A percentile compares a stretch with the other conserved stretches of the same genome.
Conservation (phyloP, 2,329 filamentous ascomycete genomes). For the Metarhizium robertsii region DNA sequence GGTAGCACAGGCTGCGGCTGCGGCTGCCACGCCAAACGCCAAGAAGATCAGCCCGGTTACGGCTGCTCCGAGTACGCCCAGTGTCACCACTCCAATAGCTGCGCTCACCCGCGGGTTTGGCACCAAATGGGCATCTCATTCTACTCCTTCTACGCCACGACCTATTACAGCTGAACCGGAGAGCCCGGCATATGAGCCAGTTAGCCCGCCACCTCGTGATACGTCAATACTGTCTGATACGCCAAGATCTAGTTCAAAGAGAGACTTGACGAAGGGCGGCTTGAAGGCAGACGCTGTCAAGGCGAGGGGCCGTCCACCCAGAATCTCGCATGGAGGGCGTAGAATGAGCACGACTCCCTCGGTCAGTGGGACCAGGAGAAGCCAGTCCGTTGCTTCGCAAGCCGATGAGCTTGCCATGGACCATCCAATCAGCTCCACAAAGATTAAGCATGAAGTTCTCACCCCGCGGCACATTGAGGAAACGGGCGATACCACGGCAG, state of each 20-base stretch:
- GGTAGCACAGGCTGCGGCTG: constrained; percentile 13
- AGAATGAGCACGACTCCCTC: constrained; percentile 27
- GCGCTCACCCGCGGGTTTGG: constrained; percentile 30
- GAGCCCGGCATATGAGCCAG: constrained; percentile 48
- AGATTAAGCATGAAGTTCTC: constrained; percentile 49
- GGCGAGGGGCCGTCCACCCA: constrained; percentile 25
- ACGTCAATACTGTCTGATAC: constrained; percentile 26
- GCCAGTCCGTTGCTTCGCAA: constrained; percentile 36
- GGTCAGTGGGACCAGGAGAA: constrained; percentile 25
- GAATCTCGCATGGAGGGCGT: constrained; percentile 24
- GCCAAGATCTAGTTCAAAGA: constrained; percentile 19
- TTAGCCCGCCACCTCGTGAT: constrained; percentile 42
- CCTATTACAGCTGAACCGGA: constrained; percentile 27
- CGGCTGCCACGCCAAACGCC: constrained; percentile 19
- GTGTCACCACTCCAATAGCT: constrained; percentile 15
- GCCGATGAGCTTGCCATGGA: constrained; percentile 39
- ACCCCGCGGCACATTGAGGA: constrained; percentile 48
- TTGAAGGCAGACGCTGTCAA: constrained; percentile 19
- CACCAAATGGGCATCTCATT: constrained; percentile 49
- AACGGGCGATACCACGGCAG: constrained; percentile 43
- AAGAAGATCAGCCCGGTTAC: constrained; percentile 22
- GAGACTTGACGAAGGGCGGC: constrained; percentile 18
- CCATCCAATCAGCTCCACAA: constrained; percentile 26
- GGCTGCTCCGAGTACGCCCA: constrained; percentile 25
- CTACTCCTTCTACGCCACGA: constrained; percentile 49